Percentiles rank a stretch among this genome's conserved stretches.
Conservation (phyloP, 2,329 filamentous ascomycete species). For the Alternaria arbusti region DNA sequence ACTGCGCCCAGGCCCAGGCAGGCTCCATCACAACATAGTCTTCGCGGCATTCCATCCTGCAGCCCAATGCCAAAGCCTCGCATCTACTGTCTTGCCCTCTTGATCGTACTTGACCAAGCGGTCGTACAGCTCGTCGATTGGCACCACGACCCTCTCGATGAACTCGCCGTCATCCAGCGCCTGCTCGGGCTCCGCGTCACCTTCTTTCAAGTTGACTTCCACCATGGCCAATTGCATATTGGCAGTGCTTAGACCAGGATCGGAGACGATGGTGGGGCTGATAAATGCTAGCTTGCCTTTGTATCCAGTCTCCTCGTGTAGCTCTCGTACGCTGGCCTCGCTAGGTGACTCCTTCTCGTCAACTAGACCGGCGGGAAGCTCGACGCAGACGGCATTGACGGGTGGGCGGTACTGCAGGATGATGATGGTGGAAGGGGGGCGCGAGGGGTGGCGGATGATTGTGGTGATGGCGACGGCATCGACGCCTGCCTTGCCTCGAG, state of each 20-base stretch:
- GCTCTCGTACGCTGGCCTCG: slow-evolving; percentile 63
- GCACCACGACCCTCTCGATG: slow-evolving; percentile 66
- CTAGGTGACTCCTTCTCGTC: slow-evolving; percentile 64
- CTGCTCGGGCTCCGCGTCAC: slow-evolving; percentile 61
- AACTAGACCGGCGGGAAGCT: slow-evolving; percentile 66
- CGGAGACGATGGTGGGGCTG: slow-evolving; percentile 72
- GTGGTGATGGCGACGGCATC: slow-evolving; percentile 67
- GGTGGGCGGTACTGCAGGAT: slow-evolving; percentile 68
- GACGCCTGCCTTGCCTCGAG: slow-evolving; percentile 61
- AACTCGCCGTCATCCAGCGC: slow-evolving; percentile 66
- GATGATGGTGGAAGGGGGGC: slow-evolving; percentile 59
- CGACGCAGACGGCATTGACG: slow-evolving; percentile 63
- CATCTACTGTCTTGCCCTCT: slow-evolving; percentile 61
- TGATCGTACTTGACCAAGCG: slow-evolving; percentile 56
- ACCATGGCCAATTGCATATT: slow-evolving; percentile 69
- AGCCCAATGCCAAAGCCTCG: slow-evolving; percentile 67
- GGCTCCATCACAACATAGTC: slow-evolving; percentile 30
- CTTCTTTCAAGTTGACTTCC: slow-evolving; percentile 61
- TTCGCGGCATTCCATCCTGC: slow-evolving; percentile 61
- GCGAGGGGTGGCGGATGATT: slow-evolving; percentile 57
- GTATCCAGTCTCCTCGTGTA: slow-evolving; percentile 69
- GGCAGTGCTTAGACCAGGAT: slow-evolving; percentile 65
- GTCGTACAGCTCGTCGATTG: slow-evolving; percentile 63
- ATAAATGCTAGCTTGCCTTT: slow-evolving; percentile 59
- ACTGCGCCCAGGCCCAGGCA: not conserved